phyloP scores from a whole-genome alignment of 768 basidiomycete species.

The Kwoniella europaea region DNA sequence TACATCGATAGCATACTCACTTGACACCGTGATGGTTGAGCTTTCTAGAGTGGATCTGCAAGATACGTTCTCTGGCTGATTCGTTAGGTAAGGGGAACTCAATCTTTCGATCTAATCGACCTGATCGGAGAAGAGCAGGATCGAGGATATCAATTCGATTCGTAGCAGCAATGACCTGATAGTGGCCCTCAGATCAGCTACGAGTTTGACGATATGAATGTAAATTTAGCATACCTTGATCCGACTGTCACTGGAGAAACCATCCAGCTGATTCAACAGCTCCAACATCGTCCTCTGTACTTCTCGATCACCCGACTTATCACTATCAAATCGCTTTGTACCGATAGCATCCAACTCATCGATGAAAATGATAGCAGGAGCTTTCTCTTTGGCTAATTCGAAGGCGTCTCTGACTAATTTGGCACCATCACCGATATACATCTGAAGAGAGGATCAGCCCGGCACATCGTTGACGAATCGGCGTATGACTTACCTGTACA shows the following conservation, averaged over 20 bases:
- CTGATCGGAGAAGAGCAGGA: conserved; percentile 95
- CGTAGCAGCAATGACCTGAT: conserved; percentile 94
- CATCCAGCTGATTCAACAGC: conserved; percentile 95
- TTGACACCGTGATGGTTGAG: conserved; percentile 92
- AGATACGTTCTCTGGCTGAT: conserved; percentile 90
- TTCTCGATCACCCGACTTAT: conserved; percentile 98
- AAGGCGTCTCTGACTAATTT: conserved; percentile 98
- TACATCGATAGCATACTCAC: conserved; percentile 27
- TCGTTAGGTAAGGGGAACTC: conserved; percentile 98
- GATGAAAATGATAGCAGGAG: conserved; percentile 98
- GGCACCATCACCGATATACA: conserved; percentile 99
- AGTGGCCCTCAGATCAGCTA: background rate
- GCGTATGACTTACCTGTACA: conserved; percentile 67
- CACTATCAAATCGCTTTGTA: conserved; percentile 96
- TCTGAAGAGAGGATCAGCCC: conserved; percentile 57
- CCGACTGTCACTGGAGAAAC: conserved; percentile 93
- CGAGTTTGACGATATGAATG: background rate
- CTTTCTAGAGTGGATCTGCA: conserved; percentile 96
- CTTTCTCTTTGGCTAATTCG: conserved; percentile 96
- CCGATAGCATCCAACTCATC: conserved; percentile 99
- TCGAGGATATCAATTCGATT: conserved; percentile 99
- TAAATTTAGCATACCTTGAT: conserved; percentile 73
- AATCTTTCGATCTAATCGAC: conserved; percentile 96
- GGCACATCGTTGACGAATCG: background rate
- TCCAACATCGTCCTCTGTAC: conserved; percentile 99